These are phyloP conservation scores for Danielia reshetovae DNA, from an alignment of 805 yeast genomes.

Conservation along the genomic window DNA sequence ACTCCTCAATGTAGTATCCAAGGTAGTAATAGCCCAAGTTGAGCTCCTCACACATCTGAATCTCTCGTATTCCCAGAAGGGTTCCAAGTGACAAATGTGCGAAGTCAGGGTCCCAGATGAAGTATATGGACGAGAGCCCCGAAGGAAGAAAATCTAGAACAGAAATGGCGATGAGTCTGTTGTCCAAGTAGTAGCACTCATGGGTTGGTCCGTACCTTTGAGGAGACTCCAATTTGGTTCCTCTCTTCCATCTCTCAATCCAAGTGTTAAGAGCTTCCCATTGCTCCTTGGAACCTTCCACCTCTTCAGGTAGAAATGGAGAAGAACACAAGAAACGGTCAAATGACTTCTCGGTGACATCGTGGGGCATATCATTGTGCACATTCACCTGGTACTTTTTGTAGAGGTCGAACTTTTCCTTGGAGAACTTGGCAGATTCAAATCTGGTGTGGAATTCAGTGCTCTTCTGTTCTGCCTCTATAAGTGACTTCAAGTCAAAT, in stretches of 20 bases:
- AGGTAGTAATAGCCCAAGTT: constrained; percentile 59
- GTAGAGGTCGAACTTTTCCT: constrained; percentile 60
- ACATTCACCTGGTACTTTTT: constrained; percentile 66
- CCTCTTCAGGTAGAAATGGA: constrained; percentile 46
- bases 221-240: not conserved
- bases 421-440: constrained; percentile 49
- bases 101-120: constrained; percentile 83
- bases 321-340: constrained; percentile 62
- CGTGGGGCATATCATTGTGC: constrained; percentile 57
- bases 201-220: constrained; percentile 61
- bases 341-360: constrained; percentile 48
- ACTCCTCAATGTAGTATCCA: constrained; percentile 78
- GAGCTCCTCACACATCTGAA: constrained; percentile 48
- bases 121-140: constrained; percentile 79
- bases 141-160: constrained; percentile 74
- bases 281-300: constrained; percentile 19
- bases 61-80: constrained; percentile 68
- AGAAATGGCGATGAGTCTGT: constrained; percentile 64
- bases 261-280: constrained; percentile 44
- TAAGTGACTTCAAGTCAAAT: constrained; percentile 30
- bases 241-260: constrained; percentile 24
- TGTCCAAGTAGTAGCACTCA: constrained; percentile 69
- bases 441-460: constrained; percentile 39
- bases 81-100: constrained; percentile 72
- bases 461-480: constrained; percentile 37